A percentile compares a stretch with the other conserved stretches of the same genome.
Evolutionary conservation across 495 filamentous ascomycete species (phyloP).

Genomic region (Neurospora sp.): DNA sequence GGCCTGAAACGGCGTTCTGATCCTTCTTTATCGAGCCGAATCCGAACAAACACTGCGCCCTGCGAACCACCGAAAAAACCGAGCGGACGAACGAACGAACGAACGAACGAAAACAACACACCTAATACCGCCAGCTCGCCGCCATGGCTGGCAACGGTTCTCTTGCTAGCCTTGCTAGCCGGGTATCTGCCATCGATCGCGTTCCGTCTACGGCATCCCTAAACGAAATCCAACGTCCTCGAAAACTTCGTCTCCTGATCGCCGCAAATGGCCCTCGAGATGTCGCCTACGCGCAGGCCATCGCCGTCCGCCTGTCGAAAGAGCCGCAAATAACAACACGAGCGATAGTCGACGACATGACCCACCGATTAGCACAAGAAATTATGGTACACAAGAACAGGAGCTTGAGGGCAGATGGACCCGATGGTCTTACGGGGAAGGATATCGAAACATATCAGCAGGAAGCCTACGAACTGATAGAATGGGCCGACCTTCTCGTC

Average conservation of each 20-base stretch:
- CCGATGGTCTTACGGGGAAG: slow-evolving; percentile 18
- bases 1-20: not conserved
- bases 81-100: not conserved
- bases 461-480: slow-evolving; percentile 59
- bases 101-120: not conserved
- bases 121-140: not conserved
- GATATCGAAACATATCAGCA: slow-evolving; percentile 36
- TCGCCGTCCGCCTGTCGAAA: slow-evolving; percentile 46
- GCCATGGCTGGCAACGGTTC: not conserved
- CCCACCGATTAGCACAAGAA: slow-evolving; percentile 40
- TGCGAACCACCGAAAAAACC: not conserved
- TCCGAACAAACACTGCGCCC: not conserved
- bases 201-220: slow-evolving; percentile 24
- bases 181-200: not conserved
- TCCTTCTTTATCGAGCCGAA: not conserved
- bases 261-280: slow-evolving; percentile 42
- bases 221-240: slow-evolving; percentile 31
- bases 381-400: slow-evolving; percentile 40
- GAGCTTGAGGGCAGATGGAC: slow-evolving; percentile 17
- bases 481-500: slow-evolving; percentile 81
- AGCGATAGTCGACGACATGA: slow-evolving; percentile 44
- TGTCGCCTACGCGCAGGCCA: slow-evolving; percentile 40
- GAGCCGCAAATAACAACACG: slow-evolving; percentile 43
- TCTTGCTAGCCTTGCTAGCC: not conserved
- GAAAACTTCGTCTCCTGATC: slow-evolving; percentile 40